These are phyloP conservation scores for Cytospora piceae DNA, from an alignment of 2,329 filamentous ascomycete genomes.

Conservation along the genomic window DNA sequence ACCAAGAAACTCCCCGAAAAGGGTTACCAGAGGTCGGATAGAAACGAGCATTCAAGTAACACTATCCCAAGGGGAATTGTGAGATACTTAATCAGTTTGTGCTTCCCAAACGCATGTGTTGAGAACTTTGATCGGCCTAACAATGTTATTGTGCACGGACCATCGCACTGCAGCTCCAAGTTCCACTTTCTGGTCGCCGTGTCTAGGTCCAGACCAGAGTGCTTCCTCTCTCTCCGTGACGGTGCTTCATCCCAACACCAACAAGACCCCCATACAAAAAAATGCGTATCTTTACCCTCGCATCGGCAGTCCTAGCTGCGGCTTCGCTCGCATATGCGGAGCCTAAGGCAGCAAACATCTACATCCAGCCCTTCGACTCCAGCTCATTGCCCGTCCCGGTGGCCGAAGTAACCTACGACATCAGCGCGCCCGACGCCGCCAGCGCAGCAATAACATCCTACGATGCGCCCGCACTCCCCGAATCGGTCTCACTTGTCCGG, in stretches of 20 bases:
- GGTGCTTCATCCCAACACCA: neutral
- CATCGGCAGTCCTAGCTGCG: constrained; percentile 44
- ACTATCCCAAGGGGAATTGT: neutral
- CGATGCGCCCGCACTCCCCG: constrained; percentile 58
- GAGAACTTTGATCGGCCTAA: neutral
- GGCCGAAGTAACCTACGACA: constrained; percentile 61
- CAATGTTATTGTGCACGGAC: neutral
- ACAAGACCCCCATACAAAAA: constrained; percentile 18
- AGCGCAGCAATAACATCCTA: constrained; percentile 56
- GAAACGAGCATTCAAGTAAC: neutral
- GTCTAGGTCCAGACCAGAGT: neutral
- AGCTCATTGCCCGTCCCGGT: constrained; percentile 48
- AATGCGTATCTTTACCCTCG: constrained; percentile 31
- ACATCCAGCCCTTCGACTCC: constrained; percentile 55
- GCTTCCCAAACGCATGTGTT: neutral
- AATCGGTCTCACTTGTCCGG: constrained; percentile 54
- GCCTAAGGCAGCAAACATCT: constrained; percentile 54
- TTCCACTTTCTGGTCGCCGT: neutral
- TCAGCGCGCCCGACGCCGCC: constrained; percentile 40
- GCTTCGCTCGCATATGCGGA: constrained; percentile 45
- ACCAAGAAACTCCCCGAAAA: neutral
- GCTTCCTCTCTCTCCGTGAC: neutral
- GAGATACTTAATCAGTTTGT: neutral
- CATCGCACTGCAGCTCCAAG: neutral
- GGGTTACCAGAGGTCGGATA: neutral